Percentiles rank a stretch among this genome's conserved stretches.
These are phyloP conservation scores for Aspergillus unguis DNA, from an alignment of 2,329 filamentous ascomycete genomes.

Conservation along the genomic window DNA sequence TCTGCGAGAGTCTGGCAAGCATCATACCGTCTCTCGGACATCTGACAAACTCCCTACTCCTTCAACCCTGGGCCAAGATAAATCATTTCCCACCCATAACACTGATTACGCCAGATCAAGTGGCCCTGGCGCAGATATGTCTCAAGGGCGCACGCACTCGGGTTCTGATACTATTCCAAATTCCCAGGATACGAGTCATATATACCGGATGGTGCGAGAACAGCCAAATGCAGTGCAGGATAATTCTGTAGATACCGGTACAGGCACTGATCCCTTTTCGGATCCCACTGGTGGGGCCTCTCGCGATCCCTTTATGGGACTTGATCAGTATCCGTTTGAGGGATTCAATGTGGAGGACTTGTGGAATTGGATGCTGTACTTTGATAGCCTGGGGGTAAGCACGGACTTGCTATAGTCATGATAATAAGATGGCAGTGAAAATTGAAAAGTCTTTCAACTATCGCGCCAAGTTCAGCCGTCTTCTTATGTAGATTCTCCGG, in stretches of 20 bases:
- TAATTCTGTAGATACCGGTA: neutral
- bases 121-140: too few relatives aligned
- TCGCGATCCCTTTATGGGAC: neutral
- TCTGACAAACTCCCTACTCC: too few relatives aligned
- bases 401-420: neutral
- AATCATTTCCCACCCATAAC: too few relatives aligned
- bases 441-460: neutral
- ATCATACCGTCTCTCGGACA: too few relatives aligned
- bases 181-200: too few relatives aligned
- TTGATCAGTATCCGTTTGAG: slow-evolving; percentile 14
- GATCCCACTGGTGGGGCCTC: too few relatives aligned
- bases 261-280: neutral
- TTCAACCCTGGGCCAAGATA: too few relatives aligned
- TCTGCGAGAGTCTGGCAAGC: too few relatives aligned
- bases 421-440: neutral
- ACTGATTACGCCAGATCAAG: too few relatives aligned
- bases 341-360: slow-evolving; percentile 23
- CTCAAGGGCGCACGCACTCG: too few relatives aligned
- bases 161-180: too few relatives aligned
- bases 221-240: neutral
- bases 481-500: neutral
- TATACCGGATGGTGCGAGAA: too few relatives aligned
- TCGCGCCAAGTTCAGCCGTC: neutral
- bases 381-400: slow-evolving; percentile 11
- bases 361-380: slow-evolving; percentile 24